Evolutionary conservation across 306 rosid genomes (phyloP).

Genomic region (Albizia julibrissin): DNA sequence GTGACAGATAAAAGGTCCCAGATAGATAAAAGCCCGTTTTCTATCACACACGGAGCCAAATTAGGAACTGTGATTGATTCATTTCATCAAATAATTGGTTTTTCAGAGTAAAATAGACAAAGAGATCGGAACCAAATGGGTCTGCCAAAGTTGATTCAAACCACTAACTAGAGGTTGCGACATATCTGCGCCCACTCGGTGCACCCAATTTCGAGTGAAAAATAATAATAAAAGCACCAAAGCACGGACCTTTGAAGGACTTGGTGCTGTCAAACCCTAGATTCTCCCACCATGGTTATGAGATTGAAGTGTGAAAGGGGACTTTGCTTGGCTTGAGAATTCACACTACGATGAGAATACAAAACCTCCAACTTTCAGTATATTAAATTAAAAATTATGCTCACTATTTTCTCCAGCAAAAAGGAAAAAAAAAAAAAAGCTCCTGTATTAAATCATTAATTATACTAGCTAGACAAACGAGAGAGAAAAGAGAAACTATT

Average conservation of each 20-base stretch:
- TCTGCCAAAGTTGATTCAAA: conserved; percentile 15
- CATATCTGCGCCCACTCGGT: conserved; percentile 28
- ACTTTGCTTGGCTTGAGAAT: conserved; percentile 49
- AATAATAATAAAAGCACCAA: conserved; percentile 24
- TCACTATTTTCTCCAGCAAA: conserved; percentile 6
- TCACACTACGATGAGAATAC: conserved; percentile 47
- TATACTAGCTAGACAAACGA: background rate
- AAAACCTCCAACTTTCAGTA: conserved; percentile 42
- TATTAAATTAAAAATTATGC: conserved; percentile 14
- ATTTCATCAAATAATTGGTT: conserved; percentile 4
- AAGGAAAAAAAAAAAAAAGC: background rate
- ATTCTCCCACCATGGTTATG: conserved; percentile 55
- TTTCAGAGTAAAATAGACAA: conserved; percentile 25
- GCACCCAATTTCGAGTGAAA: conserved; percentile 23
- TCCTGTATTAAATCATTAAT: background rate
- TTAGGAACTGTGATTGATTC: conserved; percentile 11
- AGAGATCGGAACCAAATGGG: conserved; percentile 38
- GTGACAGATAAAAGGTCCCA: conserved; percentile 32
- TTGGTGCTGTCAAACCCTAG: conserved; percentile 71
- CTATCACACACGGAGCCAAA: conserved; percentile 25
- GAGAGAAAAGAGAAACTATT: conserved; percentile 12
- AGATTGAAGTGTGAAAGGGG: conserved; percentile 66
- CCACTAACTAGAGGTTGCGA: conserved; percentile 19
- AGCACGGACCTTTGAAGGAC: conserved; percentile 52
- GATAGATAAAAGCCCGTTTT: conserved; percentile 36